Conservation (phyloP, 2,329 filamentous ascomycete genomes). For the Xylariaceae sp. region DNA sequence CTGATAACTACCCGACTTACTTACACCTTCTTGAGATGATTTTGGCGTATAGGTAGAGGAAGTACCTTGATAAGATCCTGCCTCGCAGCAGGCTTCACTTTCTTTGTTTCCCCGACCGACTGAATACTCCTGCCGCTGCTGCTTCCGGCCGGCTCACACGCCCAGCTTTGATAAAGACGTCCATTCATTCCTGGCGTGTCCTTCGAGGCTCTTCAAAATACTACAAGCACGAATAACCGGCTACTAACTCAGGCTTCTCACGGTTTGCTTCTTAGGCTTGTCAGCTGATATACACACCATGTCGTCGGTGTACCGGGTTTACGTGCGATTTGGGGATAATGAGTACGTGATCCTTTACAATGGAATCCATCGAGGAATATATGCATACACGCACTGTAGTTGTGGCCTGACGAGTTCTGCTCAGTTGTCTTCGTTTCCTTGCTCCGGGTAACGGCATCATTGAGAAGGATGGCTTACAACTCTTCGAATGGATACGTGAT, state of each 20-base stretch:
- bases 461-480: constrained; percentile 6
- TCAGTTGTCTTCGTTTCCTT: constrained; percentile 16
- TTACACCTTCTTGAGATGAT: background rate
- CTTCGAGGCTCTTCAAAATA: background rate
- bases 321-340: constrained; percentile 12
- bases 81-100: background rate
- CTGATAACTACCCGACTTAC: no score
- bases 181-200: background rate
- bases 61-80: background rate
- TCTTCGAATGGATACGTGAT: constrained; percentile 19
- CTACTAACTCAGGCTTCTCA: background rate
- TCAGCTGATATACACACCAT: background rate
- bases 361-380: background rate
- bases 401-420: background rate
- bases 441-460: constrained; percentile 7
- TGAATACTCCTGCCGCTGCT: background rate
- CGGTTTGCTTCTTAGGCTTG: background rate
- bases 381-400: background rate
- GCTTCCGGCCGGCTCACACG: background rate
- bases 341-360: constrained; percentile 6
- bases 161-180: background rate
- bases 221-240: background rate
- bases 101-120: background rate
- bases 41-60: background rate
- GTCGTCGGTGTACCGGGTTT: constrained; percentile 13